A percentile compares a stretch with the other conserved stretches of the same genome.
These are phyloP conservation scores for Phoma sp. DNA, from an alignment of 2,329 filamentous ascomycete genomes.

Conservation along the genomic window DNA sequence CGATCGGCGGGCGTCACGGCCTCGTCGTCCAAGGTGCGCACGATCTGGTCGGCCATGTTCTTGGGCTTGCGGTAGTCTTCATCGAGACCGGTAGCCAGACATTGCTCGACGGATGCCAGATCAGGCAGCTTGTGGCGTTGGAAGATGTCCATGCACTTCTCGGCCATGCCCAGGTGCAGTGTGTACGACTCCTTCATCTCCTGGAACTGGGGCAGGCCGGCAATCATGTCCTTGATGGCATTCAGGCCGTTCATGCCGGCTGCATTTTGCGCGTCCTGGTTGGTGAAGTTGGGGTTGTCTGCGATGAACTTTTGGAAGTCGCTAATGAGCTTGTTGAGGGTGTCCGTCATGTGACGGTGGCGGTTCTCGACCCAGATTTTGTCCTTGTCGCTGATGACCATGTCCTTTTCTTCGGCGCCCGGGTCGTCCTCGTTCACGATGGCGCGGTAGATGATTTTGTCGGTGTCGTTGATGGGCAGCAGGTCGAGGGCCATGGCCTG, in stretches of 20 bases:
- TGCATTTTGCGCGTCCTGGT: conserved; percentile 69
- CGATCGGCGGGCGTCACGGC: conserved; percentile 74
- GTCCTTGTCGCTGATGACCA: conserved; percentile 90
- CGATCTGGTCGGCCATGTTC: conserved; percentile 83
- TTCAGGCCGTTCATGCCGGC: conserved; percentile 86
- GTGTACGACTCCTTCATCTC: conserved; percentile 96
- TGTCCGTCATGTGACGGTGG: conserved; percentile 97
- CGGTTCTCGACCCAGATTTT: conserved; percentile 94
- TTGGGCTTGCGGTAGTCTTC: conserved; percentile 93
- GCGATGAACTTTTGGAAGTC: conserved; percentile 93
- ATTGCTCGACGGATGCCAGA: conserved; percentile 81
- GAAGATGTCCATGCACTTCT: conserved; percentile 96
- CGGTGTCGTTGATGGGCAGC: conserved; percentile 83
- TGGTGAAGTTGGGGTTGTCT: conserved; percentile 90
- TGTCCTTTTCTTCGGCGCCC: conserved; percentile 81
- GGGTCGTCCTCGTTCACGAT: conserved; percentile 74
- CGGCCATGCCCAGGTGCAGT: conserved; percentile 92
- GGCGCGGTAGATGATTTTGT: conserved; percentile 86
- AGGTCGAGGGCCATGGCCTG: conserved; percentile 98
- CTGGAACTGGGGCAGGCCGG: conserved; percentile 90
- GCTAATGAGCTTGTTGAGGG: conserved; percentile 88
- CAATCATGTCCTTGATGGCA: conserved; percentile 96
- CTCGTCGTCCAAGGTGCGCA: conserved; percentile 87
- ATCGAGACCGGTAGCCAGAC: conserved; percentile 87
- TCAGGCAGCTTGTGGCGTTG: conserved; percentile 84